A percentile compares a stretch with the other conserved stretches of the same genome.
Conservation (phyloP, 2,329 filamentous ascomycete species). For the Aaosphaeria pasadenensis region DNA sequence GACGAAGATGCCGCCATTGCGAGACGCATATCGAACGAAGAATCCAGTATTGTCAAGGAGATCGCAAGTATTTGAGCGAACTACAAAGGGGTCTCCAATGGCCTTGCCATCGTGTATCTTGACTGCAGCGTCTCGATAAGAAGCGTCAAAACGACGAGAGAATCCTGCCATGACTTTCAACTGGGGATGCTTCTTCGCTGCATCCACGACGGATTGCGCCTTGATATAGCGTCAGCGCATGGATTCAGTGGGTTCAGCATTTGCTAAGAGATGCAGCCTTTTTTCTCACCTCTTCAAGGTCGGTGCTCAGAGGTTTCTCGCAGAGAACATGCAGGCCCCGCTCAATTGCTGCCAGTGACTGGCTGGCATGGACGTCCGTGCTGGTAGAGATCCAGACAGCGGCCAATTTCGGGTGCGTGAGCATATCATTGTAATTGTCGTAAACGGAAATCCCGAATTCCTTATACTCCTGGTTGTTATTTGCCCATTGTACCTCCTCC, state of each 20-base stretch:
- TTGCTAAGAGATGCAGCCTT: background rate
- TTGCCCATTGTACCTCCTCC: background rate
- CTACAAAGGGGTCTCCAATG: background rate
- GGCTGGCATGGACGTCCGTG: background rate
- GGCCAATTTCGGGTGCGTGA: background rate
- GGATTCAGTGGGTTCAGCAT: background rate
- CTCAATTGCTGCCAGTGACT: background rate
- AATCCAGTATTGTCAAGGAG: background rate
- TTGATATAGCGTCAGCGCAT: background rate
- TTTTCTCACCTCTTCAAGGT: background rate
- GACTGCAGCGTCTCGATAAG: background rate
- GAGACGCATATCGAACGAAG: background rate
- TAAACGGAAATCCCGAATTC: background rate
- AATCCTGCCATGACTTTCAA: background rate
- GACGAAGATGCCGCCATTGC: slow-evolving; percentile 1
- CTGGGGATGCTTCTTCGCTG: background rate
- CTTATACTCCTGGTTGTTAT: background rate
- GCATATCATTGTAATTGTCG: background rate
- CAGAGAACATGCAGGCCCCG: background rate
- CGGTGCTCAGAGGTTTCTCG: background rate
- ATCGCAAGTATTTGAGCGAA: background rate
- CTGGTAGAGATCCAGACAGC: slow-evolving; percentile 1
- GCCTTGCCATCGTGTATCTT: background rate
- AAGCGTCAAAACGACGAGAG: background rate
- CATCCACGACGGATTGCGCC: background rate